Percentiles rank a stretch among this genome's conserved stretches.
Evolutionary conservation across 192 early-diverging fungal genomes (phyloP).

Genomic region (Coemansia erecta): DNA sequence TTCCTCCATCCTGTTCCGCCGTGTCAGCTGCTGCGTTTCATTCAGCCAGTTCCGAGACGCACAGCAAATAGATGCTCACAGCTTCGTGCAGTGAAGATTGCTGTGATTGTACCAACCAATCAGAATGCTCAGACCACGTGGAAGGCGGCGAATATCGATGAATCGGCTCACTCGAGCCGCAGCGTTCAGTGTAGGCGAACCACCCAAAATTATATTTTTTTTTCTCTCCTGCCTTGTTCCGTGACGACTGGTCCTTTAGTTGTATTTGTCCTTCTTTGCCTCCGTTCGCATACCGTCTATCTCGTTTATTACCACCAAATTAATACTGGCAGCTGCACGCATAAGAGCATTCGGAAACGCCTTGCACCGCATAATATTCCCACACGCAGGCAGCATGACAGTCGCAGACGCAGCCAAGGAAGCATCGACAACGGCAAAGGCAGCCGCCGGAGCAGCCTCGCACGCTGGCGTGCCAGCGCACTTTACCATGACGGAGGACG

Average conservation of each 20-base stretch:
- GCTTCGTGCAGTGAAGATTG: neutral
- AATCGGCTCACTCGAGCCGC: too few species aligned
- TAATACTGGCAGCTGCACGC: slow-evolving; percentile 1
- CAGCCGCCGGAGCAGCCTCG: slow-evolving; percentile 75
- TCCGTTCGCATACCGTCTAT: too few species aligned
- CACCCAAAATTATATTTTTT: neutral
- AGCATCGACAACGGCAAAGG: neutral
- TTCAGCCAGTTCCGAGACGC: too few species aligned
- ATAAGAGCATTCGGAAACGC: slow-evolving; percentile 13
- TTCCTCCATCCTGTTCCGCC: slow-evolving; percentile 1
- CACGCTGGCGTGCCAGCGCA: slow-evolving; percentile 65
- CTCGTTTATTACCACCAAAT: too few species aligned
- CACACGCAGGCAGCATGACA: slow-evolving; percentile 11
- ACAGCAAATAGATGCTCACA: neutral
- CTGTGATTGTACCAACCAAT: too few species aligned
- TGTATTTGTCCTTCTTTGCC: too few species aligned
- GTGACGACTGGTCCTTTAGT: too few species aligned
- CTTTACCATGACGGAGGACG: slow-evolving; percentile 59
- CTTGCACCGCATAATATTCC: slow-evolving; percentile 10
- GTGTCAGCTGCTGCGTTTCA: too few species aligned
- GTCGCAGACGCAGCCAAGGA: slow-evolving; percentile 12
- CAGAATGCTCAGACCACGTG: too few species aligned
- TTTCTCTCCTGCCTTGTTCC: neutral
- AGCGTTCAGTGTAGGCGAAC: too few species aligned
- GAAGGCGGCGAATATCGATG: too few species aligned